phyloP scores from a whole-genome alignment of 768 basidiomycete genomes.

The Tricholoma flavovirens region DNA sequence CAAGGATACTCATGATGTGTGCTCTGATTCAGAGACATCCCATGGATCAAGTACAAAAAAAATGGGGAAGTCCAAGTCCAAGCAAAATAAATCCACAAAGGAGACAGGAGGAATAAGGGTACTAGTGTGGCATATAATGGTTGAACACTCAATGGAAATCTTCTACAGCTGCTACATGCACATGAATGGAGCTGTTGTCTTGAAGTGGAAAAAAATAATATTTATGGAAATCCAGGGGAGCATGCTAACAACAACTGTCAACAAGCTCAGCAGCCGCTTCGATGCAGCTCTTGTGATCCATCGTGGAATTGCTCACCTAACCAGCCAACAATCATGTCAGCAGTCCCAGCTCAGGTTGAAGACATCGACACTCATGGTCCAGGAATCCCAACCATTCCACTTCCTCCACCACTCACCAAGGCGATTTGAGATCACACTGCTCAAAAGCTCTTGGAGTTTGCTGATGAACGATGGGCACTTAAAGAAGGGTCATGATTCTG shows the following conservation, averaged over 20 bases:
- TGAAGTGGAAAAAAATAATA: neutral
- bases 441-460: neutral
- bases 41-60: neutral
- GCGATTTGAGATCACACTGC: neutral
- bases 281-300: slow-evolving; percentile 1
- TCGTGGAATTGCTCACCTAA: neutral
- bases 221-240: slow-evolving; percentile 2
- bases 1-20: neutral
- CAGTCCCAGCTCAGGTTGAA: neutral
- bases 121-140: neutral
- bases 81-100: neutral
- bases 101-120: neutral
- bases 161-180: neutral
- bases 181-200: slow-evolving; percentile 3
- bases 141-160: neutral
- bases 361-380: neutral
- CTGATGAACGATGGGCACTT: neutral
- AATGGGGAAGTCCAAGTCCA: slow-evolving; percentile 1
- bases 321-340: neutral
- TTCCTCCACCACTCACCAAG: slow-evolving; percentile 1
- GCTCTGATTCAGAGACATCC: neutral
- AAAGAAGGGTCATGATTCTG: neutral
- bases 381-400: neutral
- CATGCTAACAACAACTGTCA: neutral
- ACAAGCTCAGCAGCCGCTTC: neutral